Percentiles rank a stretch among this genome's conserved stretches.
Evolutionary conservation across 2,329 filamentous ascomycete genomes (phyloP).

Genomic region (Didymellaceae sp.): DNA sequence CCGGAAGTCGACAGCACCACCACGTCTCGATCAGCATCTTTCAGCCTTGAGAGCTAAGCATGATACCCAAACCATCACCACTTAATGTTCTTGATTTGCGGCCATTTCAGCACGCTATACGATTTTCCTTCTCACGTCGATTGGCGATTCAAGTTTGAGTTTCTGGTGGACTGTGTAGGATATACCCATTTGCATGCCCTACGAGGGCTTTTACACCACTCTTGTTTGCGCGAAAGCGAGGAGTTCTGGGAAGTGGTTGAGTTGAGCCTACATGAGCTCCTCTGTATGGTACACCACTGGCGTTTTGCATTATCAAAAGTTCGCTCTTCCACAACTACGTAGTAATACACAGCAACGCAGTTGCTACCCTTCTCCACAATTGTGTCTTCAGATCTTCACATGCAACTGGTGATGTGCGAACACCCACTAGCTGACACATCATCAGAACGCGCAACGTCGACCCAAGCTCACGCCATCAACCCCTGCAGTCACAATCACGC

Average conservation of each 20-base stretch:
- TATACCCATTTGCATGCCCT: slow-evolving; percentile 31
- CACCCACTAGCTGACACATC: not conserved
- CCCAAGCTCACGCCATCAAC: slow-evolving; percentile 7
- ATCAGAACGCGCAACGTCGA: slow-evolving; percentile 8
- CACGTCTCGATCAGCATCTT: slow-evolving; percentile 32
- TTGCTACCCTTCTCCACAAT: not conserved
- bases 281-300: slow-evolving; percentile 19
- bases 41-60: slow-evolving; percentile 27
- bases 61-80: slow-evolving; percentile 8
- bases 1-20: slow-evolving; percentile 48
- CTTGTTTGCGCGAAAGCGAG: slow-evolving; percentile 9
- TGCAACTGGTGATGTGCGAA: not conserved
- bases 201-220: not conserved
- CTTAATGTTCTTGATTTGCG: slow-evolving; percentile 5
- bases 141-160: slow-evolving; percentile 23
- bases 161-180: slow-evolving; percentile 33
- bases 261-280: slow-evolving; percentile 21
- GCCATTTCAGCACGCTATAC: slow-evolving; percentile 20
- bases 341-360: slow-evolving; percentile 9
- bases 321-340: not conserved
- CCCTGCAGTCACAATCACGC: slow-evolving; percentile 1
- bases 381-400: not conserved
- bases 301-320: slow-evolving; percentile 15
- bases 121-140: slow-evolving; percentile 30
- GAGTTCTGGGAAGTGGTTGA: slow-evolving; percentile 18